Percentiles rank a stretch among this genome's conserved stretches.
These are phyloP conservation scores for Hirschioporus abietinus DNA, from an alignment of 768 basidiomycete genomes.

Conservation along the genomic window DNA sequence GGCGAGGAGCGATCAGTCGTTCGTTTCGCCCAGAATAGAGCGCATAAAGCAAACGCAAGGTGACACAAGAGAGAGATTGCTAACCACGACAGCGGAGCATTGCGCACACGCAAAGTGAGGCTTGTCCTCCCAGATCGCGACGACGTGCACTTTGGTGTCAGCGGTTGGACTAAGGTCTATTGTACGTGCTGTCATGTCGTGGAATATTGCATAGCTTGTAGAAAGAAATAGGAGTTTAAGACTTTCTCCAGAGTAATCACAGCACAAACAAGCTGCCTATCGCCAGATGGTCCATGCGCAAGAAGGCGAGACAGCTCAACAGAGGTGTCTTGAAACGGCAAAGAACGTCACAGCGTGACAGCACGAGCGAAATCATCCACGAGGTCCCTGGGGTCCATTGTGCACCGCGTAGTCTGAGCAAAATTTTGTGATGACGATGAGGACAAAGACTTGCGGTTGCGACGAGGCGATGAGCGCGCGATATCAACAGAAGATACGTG, in stretches of 20 bases:
- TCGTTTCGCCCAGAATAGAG: conserved; percentile 2
- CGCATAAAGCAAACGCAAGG: conserved; percentile 6
- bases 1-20: conserved; percentile 1
- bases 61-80: conserved; percentile 20
- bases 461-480: background rate
- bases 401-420: background rate
- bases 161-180: conserved; percentile 20
- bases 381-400: background rate
- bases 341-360: background rate
- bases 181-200: background rate
- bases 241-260: background rate
- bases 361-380: too few species aligned
- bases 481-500: background rate
- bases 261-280: background rate
- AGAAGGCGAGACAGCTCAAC: background rate
- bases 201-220: background rate
- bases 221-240: background rate
- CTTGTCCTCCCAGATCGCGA: conserved; percentile 57
- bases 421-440: background rate
- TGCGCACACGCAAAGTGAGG: conserved; percentile 65
- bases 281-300: background rate
- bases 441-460: background rate
- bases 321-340: background rate
- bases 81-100: conserved; percentile 66
- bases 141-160: conserved; percentile 50